Base-by-base conservation (phyloP, 768 basidiomycete genomes). In the Suillus americanus region DNA sequence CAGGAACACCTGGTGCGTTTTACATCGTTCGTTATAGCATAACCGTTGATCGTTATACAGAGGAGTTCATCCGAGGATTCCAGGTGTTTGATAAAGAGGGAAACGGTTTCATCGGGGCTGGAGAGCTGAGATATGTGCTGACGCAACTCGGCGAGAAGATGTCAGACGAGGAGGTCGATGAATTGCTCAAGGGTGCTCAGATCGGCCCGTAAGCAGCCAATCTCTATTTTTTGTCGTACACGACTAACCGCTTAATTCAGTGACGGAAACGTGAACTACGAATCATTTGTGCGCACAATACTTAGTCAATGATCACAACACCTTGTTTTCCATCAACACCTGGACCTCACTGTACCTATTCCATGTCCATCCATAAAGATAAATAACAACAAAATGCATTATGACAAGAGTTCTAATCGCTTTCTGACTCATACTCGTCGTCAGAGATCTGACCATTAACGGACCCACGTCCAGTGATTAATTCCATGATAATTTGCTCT, bases 21-120 rank as follows among this genome's bases (percentile, higher is more conserved):
- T 12, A 35, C 3, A n/a, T 38, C 1, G 3, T 23, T 25, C 35
- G 64, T 64, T 28, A 20, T 28, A 59, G 18, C 18, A 28, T 59
- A 41, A 59, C 57, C 6, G 18, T 41, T 59, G 40, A 59, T 59
- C 38, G 25, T 12, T 20, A 10, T n/a, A 23, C 74, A 97, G 97
- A 98, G 84, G 97, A 99, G 74, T 99, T 99, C 81, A 94, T 98
- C 72, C 94, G 97, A 57, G 97, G 96, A 10, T 99, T 99, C 85
- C 96, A 98, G 71, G 97, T 99, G 13, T 99, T 99, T 70, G 97
- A 99, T 79, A 91, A 76, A 83, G 88, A 89, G 55, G 89, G 88
- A 46, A 89, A 89, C 63, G 89, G 90, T 1, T 86, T 83, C 75
- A 88, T 88, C 65, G 89, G 89, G 68, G 82, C 83, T 67, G 82